Conservation (phyloP, 352 stramenopile species). For the Phytophthora citrophthora region DNA sequence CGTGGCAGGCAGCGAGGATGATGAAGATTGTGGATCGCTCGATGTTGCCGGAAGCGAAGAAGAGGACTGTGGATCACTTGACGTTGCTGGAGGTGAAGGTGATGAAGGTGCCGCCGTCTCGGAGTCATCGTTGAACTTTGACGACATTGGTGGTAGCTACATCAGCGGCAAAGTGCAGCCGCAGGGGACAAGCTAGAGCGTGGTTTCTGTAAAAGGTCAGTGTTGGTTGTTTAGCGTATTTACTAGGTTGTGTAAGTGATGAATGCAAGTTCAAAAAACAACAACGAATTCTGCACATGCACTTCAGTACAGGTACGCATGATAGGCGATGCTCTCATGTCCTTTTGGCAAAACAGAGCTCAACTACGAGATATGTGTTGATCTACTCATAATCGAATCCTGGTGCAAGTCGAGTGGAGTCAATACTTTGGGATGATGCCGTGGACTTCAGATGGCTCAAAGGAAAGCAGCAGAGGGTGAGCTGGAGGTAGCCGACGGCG, state of each 20-base stretch:
- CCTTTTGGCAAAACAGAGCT: background rate
- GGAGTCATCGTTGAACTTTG: constrained; percentile 35
- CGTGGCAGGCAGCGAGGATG: constrained; percentile 18
- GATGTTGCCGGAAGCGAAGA: constrained; percentile 17
- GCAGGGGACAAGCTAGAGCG: constrained; percentile 13
- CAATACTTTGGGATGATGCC: background rate
- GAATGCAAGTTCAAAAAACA: background rate
- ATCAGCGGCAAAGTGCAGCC: constrained; percentile 31
- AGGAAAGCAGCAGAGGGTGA: background rate
- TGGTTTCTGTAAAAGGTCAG: background rate
- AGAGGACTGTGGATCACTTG: constrained; percentile 13
- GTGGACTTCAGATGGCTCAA: background rate
- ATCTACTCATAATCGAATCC: background rate
- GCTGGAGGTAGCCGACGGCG: too few species aligned
- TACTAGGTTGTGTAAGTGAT: constrained; percentile 3
- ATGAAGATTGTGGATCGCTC: constrained; percentile 26
- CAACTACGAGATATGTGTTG: background rate
- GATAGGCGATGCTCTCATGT: background rate
- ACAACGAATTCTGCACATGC: background rate
- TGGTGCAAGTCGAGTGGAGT: too few species aligned
- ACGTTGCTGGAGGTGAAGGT: constrained; percentile 8
- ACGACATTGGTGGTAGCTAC: constrained; percentile 21
- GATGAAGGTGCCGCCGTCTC: constrained; percentile 7
- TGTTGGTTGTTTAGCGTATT: constrained; percentile 10
- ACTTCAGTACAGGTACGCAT: too few species aligned